A percentile compares a stretch with the other conserved stretches of the same genome.
Conservation (phyloP, 23 red algal species). For the Cyanidiococcus yangmingshanensis region DNA sequence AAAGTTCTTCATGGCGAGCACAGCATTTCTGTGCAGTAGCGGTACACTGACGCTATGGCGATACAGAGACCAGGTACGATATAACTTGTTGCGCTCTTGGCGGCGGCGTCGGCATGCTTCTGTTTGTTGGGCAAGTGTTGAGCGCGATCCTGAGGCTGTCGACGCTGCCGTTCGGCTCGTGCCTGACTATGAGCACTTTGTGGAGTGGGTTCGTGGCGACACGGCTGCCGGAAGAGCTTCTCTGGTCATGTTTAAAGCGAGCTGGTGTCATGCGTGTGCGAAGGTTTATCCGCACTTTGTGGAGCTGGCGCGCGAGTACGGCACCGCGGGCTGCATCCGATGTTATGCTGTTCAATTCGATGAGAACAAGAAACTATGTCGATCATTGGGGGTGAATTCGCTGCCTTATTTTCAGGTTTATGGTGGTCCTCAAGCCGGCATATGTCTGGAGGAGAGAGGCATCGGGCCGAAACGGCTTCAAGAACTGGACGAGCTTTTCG, state of each 20-base stretch:
- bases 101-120: too few relatives aligned
- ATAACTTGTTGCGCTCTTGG: too few relatives aligned
- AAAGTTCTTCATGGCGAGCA: too few relatives aligned
- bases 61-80: too few relatives aligned
- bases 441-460: background rate
- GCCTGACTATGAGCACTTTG: background rate
- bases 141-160: too few relatives aligned
- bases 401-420: constrained; percentile 13
- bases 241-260: constrained; percentile 8
- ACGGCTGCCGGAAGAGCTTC: background rate
- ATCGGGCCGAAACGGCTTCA: constrained; percentile 2
- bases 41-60: too few relatives aligned
- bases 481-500: constrained; percentile 9
- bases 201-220: background rate
- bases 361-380: background rate
- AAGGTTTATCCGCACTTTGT: background rate
- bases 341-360: constrained; percentile 3
- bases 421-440: background rate
- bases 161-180: background rate
- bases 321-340: background rate
- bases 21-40: too few relatives aligned
- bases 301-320: background rate
- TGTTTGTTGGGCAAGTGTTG: too few relatives aligned
- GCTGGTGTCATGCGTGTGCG: constrained; percentile 17
- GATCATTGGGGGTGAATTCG: background rate